Base-by-base conservation (phyloP, 352 stramenopile species). In the Pythium periplocum region DNA sequence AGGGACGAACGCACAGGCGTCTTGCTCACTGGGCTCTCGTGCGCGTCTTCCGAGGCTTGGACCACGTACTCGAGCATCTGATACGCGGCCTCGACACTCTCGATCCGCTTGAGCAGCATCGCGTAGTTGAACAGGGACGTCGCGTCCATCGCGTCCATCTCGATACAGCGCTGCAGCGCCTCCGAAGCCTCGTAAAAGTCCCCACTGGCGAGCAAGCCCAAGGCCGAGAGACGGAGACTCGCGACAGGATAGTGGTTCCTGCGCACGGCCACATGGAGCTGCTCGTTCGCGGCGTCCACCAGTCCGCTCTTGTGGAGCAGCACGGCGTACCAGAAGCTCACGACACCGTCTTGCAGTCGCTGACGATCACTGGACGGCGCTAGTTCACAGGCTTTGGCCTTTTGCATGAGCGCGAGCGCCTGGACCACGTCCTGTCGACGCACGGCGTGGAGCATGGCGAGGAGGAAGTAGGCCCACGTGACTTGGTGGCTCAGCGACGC, bases 71-170 rank as follows among this genome's bases (percentile, higher is more conserved):
- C 57, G 0, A 93, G 74, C 66, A 91, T 75, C 48, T 86, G 68
- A 40, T 86, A 72, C 53, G 89, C 66, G 2, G 68, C 64, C 2
- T 71, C 59, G 34, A 57, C 63, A 45, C 77, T 81, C 8, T 42
- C 50, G 67, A 89, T 78, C 0, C 42, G 47, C 10, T 72, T 64
- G 43, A 93, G 70, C 37, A 92, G 64, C 37, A 86, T 49, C 0
- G 78, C 73, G 45, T 90, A 88, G 57, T 93, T 88, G 48, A 84
- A 82, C 44, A 93, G 62, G 7, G 78, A 69, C 7, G 53, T 46
- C 0, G 63, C 63, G n/a, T 85, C 59, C 7, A 59, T 59, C 48
- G 69, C 67, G 9, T 90, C 72, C 17, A 92, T 64, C 39, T 79
- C 72, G 36, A 93, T 49, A n/a, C 68, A 59, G 4, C 77, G 69